Percentiles rank a stretch among this genome's conserved stretches.
These are phyloP conservation scores for Umbelopsis vinacea DNA, from an alignment of 192 early-diverging fungal genomes.

Conservation along the genomic window DNA sequence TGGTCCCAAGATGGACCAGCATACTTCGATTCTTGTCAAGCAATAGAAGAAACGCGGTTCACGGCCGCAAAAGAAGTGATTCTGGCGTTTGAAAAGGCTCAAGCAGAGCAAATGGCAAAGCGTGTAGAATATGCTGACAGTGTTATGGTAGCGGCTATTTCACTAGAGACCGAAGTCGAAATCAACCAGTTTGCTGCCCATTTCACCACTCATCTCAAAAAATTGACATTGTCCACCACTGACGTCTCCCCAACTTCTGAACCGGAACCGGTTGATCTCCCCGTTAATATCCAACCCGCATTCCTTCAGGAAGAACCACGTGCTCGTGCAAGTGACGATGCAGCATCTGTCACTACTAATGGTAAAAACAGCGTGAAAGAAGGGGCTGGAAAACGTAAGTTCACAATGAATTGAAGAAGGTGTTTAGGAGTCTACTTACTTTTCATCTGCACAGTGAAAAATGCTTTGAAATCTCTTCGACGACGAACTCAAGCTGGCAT, in stretches of 20 bases:
- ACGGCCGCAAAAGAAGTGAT: conserved; percentile 21
- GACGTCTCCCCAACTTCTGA: neutral
- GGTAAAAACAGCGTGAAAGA: conserved; percentile 24
- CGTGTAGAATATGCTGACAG: conserved; percentile 26
- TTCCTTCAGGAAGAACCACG: conserved; percentile 11
- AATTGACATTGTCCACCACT: neutral
- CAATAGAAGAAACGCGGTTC: conserved; percentile 35
- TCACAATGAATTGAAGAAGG: neutral
- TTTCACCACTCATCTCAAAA: neutral
- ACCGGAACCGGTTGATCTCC: neutral
- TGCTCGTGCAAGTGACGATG: conserved; percentile 21
- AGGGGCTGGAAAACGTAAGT: conserved; percentile 15
- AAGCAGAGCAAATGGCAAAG: conserved; percentile 33
- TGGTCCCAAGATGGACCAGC: conserved; percentile 23
- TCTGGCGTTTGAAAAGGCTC: conserved; percentile 30
- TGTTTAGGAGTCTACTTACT: neutral
- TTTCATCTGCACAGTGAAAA: conserved; percentile 1
- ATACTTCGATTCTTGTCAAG: conserved; percentile 24
- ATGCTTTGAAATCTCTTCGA: conserved; percentile 16
- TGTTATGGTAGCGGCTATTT: neutral
- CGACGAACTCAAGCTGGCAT: conserved; percentile 17
- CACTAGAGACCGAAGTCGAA: conserved; percentile 8
- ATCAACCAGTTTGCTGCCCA: conserved; percentile 13
- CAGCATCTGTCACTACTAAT: conserved; percentile 8
- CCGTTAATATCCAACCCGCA: neutral